phyloP scores from a whole-genome alignment of 306 rosid species.

The Gillenia trifoliata region DNA sequence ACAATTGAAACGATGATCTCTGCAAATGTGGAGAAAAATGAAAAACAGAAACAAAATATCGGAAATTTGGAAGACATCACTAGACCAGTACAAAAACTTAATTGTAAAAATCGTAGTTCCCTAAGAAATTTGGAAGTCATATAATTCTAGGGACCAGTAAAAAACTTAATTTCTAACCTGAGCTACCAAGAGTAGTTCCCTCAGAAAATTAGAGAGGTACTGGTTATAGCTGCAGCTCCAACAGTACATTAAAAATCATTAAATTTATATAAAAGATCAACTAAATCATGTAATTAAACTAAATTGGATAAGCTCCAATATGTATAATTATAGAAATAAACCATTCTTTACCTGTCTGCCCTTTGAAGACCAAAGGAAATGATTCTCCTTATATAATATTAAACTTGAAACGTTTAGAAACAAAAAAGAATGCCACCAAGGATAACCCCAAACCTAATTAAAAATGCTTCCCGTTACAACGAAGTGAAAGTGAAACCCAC shows the following conservation, averaged over 20 bases:
- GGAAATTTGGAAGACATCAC: conserved; percentile 23
- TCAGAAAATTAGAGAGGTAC: conserved; percentile 60
- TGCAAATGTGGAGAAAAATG: conserved; percentile 39
- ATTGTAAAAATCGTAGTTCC: conserved; percentile 40
- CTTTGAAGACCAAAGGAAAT: conserved; percentile 59
- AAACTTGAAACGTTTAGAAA: conserved; percentile 72
- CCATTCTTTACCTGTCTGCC: conserved; percentile 73
- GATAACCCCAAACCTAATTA: conserved; percentile 85
- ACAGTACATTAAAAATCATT: conserved; percentile 15
- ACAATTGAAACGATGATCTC: conserved; percentile 44
- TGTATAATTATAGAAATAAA: background rate
- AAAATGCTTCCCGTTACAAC: conserved; percentile 72
- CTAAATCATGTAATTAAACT: background rate
- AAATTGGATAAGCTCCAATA: background rate
- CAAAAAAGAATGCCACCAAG: conserved; percentile 73
- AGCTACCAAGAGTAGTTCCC: conserved; percentile 42
- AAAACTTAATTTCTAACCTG: conserved; percentile 43
- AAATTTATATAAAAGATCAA: background rate
- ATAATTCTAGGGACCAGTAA: conserved; percentile 5
- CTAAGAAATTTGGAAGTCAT: conserved; percentile 38
- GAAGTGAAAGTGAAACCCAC: conserved; percentile 88
- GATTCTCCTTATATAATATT: conserved; percentile 45
- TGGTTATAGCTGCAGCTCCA: conserved; percentile 64
- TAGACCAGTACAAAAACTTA: background rate
- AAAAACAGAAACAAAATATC: conserved; percentile 12